Evolutionary conservation across 1,284 basidiomycete species (phyloP).

Genomic region (Rhizoctonia solani): DNA sequence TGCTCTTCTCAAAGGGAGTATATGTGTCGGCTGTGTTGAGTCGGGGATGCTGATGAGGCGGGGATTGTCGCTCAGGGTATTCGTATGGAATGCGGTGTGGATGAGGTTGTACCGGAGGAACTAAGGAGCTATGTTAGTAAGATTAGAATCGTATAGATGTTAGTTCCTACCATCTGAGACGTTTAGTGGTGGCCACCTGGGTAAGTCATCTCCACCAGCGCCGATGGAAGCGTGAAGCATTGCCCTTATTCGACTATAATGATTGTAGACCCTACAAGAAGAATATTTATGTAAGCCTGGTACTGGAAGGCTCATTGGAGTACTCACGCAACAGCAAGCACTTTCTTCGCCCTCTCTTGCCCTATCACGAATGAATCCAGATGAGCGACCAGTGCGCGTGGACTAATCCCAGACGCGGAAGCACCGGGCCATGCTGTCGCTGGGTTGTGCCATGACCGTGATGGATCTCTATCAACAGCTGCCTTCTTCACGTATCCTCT

Average conservation of each 20-base stretch:
- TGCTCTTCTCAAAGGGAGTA: constrained; percentile 85
- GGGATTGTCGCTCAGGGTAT: constrained; percentile 49
- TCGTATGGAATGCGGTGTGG: constrained; percentile 47
- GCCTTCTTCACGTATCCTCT: constrained; percentile 9
- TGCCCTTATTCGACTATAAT: constrained; percentile 80
- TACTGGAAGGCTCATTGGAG: constrained; percentile 27
- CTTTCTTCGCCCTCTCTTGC: constrained; percentile 90
- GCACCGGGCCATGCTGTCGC: constrained; percentile 7
- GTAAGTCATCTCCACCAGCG: constrained; percentile 47
- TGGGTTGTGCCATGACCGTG: constrained; percentile 21
- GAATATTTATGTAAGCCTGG: constrained; percentile 39
- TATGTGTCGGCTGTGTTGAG: constrained; percentile 42
- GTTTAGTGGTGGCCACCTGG: constrained; percentile 36
- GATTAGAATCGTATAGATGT: constrained; percentile 22
- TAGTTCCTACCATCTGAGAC: constrained; percentile 47
- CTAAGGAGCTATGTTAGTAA: constrained; percentile 45
- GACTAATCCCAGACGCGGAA: neutral
- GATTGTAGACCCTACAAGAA: constrained; percentile 78
- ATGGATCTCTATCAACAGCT: neutral
- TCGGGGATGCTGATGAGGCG: constrained; percentile 47
- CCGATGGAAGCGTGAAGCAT: constrained; percentile 56
- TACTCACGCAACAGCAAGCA: constrained; percentile 84
- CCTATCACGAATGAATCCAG: constrained; percentile 91
- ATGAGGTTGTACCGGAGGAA: constrained; percentile 61
- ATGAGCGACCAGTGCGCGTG: constrained; percentile 69